Base-by-base conservation (phyloP, 2,329 filamentous ascomycete genomes). In the Exserohilum turcica region DNA sequence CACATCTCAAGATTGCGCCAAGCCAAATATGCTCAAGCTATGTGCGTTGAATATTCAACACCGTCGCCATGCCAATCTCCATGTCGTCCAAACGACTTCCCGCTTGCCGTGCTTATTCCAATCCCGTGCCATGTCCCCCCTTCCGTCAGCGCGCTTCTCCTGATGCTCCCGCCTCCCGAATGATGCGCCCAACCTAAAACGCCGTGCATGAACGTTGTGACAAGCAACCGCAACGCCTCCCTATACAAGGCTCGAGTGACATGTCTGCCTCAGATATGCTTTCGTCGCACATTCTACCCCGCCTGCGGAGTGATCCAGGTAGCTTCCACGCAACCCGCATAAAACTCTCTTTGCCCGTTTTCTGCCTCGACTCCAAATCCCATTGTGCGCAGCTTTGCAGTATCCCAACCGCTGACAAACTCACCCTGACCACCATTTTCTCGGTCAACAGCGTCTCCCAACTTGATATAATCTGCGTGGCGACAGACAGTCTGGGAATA, bases 391-490 rank as follows among this genome's bases (percentile, higher is more conserved):
- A 77, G 70, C 50, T 71, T 74, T 29, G 66, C 68, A 1, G 69
- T 57, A 37, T 75, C 72, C 74, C 75, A 77, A 5, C 74, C 75
- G 3, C 65, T 70, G 7, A 71, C 68, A 39, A 74, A 76, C 21
- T 74, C 69, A 48, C 70, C 67, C 51, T 76, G 72, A 1, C 67
- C 63, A 51, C 67, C 61, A 35, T 66, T 66, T 47, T 73, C 67
- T 6, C 59, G 47, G 44, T 73, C 65, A 7, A 76, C 71, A 18
- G 63, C 62, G 32, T 73, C 66, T 12, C 72, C 63, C 51, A 72
- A 60, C 48, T 69, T 71, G 54, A 72, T 73, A 39, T 69, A 72
- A 36, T 70, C 67, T 3, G 70, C 74, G 24, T 73, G 68, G 24
- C 74, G 70, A 47, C 76, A 74, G 2, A 73, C 73, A 18, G 69